These are phyloP conservation scores for Tephrocybe rancida DNA, from an alignment of 768 basidiomycete genomes.

Conservation along the genomic window DNA sequence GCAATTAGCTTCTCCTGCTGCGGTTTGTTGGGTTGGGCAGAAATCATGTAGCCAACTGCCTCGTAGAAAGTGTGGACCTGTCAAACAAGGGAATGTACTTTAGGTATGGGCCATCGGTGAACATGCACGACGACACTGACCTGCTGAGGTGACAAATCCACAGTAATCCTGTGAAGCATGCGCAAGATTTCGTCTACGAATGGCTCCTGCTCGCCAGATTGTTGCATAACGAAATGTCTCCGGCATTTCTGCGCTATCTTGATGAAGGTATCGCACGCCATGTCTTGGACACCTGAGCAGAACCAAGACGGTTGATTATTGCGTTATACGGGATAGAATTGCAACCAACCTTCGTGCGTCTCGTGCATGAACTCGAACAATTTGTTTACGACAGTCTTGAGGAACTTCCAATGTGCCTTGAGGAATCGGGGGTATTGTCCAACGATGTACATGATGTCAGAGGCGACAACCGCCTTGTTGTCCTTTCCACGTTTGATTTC, in stretches of 20 bases:
- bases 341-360: slow-evolving; percentile 84
- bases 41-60: slow-evolving; percentile 99
- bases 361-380: slow-evolving; percentile 99
- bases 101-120: background rate
- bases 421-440: slow-evolving; percentile 99
- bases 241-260: slow-evolving; percentile 99
- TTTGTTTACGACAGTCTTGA: slow-evolving; percentile 99
- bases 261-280: slow-evolving; percentile 99
- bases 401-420: slow-evolving; percentile 99
- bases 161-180: slow-evolving; percentile 88
- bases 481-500: slow-evolving; percentile 99
- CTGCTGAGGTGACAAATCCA: slow-evolving; percentile 92
- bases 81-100: slow-evolving; percentile 22
- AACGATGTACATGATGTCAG: slow-evolving; percentile 98
- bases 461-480: slow-evolving; percentile 98
- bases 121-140: slow-evolving; percentile 28
- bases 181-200: slow-evolving; percentile 98
- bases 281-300: slow-evolving; percentile 90
- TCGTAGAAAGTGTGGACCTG: slow-evolving; percentile 98
- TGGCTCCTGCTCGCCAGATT: slow-evolving; percentile 94
- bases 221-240: slow-evolving; percentile 98
- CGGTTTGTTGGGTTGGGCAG: slow-evolving; percentile 96
- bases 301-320: background rate
- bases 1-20: slow-evolving; percentile 94
- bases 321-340: background rate